Evolutionary conservation across 352 stramenopile genomes (phyloP).

Genomic region (Globisporangium polare): DNA sequence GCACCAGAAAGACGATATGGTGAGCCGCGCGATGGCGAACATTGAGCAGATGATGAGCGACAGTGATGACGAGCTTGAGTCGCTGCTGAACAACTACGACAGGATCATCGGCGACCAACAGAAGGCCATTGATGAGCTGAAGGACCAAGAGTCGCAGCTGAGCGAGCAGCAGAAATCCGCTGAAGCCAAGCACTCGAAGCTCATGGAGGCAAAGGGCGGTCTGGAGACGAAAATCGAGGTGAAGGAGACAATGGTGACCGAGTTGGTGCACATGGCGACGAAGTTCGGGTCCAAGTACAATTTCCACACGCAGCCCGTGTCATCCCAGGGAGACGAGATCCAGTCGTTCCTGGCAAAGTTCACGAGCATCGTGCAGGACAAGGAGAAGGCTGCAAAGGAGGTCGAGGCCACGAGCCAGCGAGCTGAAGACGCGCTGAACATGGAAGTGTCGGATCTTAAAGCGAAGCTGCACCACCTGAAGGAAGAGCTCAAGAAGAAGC

Average conservation of each 20-base stretch:
- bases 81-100: constrained; percentile 55
- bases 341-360: constrained; percentile 51
- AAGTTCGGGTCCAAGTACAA: constrained; percentile 54
- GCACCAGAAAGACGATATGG: constrained; percentile 32
- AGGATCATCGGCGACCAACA: constrained; percentile 40
- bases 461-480: constrained; percentile 45
- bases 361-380: constrained; percentile 34
- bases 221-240: constrained; percentile 52
- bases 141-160: constrained; percentile 29
- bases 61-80: constrained; percentile 52
- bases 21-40: constrained; percentile 35
- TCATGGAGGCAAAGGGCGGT: constrained; percentile 36
- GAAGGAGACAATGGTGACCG: constrained; percentile 31
- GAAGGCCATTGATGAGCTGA: constrained; percentile 25
- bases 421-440: constrained; percentile 42
- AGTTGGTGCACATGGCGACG: constrained; percentile 40
- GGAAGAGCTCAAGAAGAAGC: constrained; percentile 47
- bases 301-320: constrained; percentile 48
- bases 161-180: constrained; percentile 16
- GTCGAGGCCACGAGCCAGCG: constrained; percentile 36
- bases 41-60: constrained; percentile 75
- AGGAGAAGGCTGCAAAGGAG: constrained; percentile 32
- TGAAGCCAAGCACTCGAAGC: constrained; percentile 29
- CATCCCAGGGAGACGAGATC: constrained; percentile 50
- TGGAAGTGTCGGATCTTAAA: constrained; percentile 43